Base-by-base conservation (phyloP, 768 basidiomycete genomes). In the Strobilomyces echinocephalus region DNA sequence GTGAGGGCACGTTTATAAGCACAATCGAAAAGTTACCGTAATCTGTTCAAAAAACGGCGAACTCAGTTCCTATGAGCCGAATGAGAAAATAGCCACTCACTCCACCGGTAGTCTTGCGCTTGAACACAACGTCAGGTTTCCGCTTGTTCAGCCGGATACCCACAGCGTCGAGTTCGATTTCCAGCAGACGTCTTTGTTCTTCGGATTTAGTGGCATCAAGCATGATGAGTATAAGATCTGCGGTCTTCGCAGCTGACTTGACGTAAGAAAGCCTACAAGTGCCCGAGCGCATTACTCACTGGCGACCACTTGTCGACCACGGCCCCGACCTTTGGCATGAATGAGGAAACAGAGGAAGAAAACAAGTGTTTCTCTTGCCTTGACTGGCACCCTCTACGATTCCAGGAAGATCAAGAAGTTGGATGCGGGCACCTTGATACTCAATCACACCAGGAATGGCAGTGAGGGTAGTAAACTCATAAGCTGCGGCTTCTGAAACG, bases 361-460 rank as follows among this genome's bases (percentile, higher is more conserved):
- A 1, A 16, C 2, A 20, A 8, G 20, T 1, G 1, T 18, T 28
- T 36, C 11, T 40, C 50, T 46, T 49, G 69, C 85, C 87, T 75
- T 91, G 87, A 63, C 88, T 90, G 18, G 91, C 91, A 14, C 91
- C 91, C 71, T 94, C 91, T 8, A 97, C 92, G 60, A 97, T 97
- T 70, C 95, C 95, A 2, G 95, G 95, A 31, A 97, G 74, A 81
- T 97, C 95, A 15, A 97, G 80, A 41, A 97, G 79, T 67, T 99
- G 97, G 52, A 98, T 94, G 40, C 91, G 80, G 3, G 87, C 86
- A 28, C 97, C 97, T 69, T 95, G 85, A 68, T 98, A 90, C 64
- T 98, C 95, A 16, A 98, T 83, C 4, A 98, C 97, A 46, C 97
- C 97, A 34, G 97, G 95, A 56, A 99, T 98, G 10, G 97, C 95